Evolutionary conservation across 106 monocot genomes (phyloP).

Genomic region (Cymbidium sinense): DNA sequence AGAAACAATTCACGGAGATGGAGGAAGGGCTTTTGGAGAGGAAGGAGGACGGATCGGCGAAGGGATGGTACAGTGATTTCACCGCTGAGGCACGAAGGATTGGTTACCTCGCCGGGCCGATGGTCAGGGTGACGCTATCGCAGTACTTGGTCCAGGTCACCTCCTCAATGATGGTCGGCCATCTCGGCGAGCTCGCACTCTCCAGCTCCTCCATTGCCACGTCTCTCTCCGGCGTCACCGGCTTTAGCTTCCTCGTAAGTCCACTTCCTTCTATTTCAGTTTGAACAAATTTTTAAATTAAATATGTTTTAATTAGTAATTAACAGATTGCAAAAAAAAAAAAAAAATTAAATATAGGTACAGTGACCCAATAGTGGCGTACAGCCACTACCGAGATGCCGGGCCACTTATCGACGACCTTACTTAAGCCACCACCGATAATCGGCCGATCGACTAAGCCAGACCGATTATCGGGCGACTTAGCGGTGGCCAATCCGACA

Average conservation of each 20-base stretch:
- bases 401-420: too few relatives aligned
- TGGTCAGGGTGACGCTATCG: conserved; percentile 35
- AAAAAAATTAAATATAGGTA: too few relatives aligned
- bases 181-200: conserved; percentile 46
- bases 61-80: background rate
- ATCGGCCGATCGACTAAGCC: too few relatives aligned
- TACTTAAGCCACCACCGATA: too few relatives aligned
- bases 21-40: conserved; percentile 15
- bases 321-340: too few relatives aligned
- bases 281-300: too few relatives aligned
- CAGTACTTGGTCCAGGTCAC: conserved; percentile 40
- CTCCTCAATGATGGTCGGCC: conserved; percentile 59
- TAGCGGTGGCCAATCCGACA: too few relatives aligned
- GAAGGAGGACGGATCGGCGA: conserved; percentile 4
- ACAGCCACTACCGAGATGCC: too few relatives aligned
- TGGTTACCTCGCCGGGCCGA: conserved; percentile 32
- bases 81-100: conserved; percentile 26
- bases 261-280: background rate
- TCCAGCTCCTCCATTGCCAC: conserved; percentile 49
- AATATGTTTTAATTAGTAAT: too few relatives aligned
- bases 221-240: conserved; percentile 43
- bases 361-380: too few relatives aligned
- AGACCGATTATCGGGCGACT: too few relatives aligned
- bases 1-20: background rate
- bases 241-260: conserved; percentile 56